Evolutionary conservation across 202 grass and related monocot species (phyloP).

Genomic region (Panicum hallii): DNA sequence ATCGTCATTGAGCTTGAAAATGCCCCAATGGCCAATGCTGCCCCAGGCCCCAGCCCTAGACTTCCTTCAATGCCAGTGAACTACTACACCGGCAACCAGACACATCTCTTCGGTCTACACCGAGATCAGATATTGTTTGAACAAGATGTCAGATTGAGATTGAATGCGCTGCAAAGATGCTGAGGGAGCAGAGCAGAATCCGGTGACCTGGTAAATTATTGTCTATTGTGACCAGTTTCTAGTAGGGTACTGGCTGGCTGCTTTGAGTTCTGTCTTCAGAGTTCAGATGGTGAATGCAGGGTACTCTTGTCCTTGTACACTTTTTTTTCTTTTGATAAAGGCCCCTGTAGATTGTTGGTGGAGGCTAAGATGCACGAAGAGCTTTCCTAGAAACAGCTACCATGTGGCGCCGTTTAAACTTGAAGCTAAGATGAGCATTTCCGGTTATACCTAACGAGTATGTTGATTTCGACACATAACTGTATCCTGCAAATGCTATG

Average conservation of each 20-base stretch:
- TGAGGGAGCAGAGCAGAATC: not conserved
- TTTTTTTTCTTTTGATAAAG: no score
- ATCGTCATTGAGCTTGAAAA: conserved; percentile 27
- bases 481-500: not conserved
- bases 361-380: not conserved
- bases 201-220: conserved; percentile 2
- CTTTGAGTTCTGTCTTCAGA: no score
- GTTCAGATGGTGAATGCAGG: no score
- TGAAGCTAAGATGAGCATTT: not conserved
- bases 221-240: no score
- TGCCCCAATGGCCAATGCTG: conserved; percentile 1
- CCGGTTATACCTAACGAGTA: not conserved
- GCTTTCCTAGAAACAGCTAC: not conserved
- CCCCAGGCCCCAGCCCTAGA: not conserved
- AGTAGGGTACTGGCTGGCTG: no score
- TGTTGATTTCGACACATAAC: conserved; percentile 19
- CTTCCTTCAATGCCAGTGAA: conserved; percentile 42
- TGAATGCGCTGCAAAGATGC: conserved; percentile 18
- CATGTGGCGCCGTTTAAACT: not conserved
- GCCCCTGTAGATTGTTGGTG: not conserved
- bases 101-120: not conserved
- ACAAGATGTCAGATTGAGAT: not conserved
- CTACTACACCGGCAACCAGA: not conserved
- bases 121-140: not conserved
- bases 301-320: not conserved